These are phyloP conservation scores for Stagonosporopsis cucurbitacearum DNA, from an alignment of 2,329 filamentous ascomycete genomes.

Conservation along the genomic window DNA sequence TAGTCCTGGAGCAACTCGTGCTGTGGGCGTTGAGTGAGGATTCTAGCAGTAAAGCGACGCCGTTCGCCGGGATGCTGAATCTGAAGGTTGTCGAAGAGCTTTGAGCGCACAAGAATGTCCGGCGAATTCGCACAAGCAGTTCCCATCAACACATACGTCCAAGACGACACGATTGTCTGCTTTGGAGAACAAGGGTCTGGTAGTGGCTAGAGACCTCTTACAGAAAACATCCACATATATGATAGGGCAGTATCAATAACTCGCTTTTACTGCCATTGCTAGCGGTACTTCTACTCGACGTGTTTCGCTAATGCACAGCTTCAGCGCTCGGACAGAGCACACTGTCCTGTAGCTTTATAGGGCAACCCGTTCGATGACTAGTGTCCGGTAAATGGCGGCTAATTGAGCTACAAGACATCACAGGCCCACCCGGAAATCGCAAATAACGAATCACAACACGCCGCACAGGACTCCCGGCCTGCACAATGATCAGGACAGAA, in stretches of 20 bases:
- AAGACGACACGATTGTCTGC: not conserved
- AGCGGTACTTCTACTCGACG: not conserved
- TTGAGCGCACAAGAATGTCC: not conserved
- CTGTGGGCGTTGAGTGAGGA: conserved; percentile 41
- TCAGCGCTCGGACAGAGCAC: not conserved
- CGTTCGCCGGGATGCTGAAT: conserved; percentile 30
- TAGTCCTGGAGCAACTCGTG: conserved; percentile 51
- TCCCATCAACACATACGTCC: not conserved
- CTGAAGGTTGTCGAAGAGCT: conserved; percentile 27
- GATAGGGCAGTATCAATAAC: not conserved
- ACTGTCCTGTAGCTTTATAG: not conserved
- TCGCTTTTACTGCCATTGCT: not conserved
- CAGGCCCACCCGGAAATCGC: not conserved
- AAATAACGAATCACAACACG: not conserved
- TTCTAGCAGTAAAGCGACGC: conserved; percentile 21
- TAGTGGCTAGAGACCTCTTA: not conserved
- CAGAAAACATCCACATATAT: not conserved
- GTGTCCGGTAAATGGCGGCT: conserved; percentile 10
- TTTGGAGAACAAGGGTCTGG: not conserved
- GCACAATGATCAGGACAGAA: not conserved
- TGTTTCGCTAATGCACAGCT: not conserved
- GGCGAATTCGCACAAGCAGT: not conserved
- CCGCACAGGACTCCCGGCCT: conserved; percentile 3
- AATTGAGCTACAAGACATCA: conserved; percentile 3
- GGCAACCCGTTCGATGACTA: not conserved